Base-by-base conservation (phyloP, 306 rosid species). In the Castanospermum australe region DNA sequence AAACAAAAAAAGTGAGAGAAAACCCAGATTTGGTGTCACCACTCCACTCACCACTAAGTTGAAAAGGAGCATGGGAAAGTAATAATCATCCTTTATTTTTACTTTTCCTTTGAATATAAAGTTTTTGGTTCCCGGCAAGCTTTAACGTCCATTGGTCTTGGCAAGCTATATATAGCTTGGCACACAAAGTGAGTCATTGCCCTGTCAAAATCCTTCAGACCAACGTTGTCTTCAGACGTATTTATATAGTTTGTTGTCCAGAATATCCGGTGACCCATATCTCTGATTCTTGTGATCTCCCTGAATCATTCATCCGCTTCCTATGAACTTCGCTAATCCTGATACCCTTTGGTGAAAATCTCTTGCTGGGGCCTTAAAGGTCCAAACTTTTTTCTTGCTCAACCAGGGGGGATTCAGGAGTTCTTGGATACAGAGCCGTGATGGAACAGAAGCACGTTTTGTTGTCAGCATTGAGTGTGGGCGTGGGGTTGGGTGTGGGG, bases 361-460 rank as follows among this genome's bases (percentile, higher is more conserved):
- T 22, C 50, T 47, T 68, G n/a, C 59, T 30, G 72, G 72, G 73
- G 55, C 75, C 33, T 15, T 67, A 76, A 70, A 80, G 74, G 81
- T 60, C 48, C 55, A 36, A 76, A 5, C 80, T 71, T 76, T 71
- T 38, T 7, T 35, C n/a, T 67, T 67, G 73, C 62, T 56, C 33
- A 2, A 11, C n/a, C 4, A 15, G 12, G 68, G 21, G 5, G 24
- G n/a, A n/a, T n/a, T n/a, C n/a, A n/a, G n/a, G n/a, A n/a, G n/a
- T 15, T 28, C 1, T 20, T 44, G 67, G 55, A 45, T 71, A 8
- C 14, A 6, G 36, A 42, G 57, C 6, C 22, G 60, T 81, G 47
- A 95, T 92, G 99, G 98, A 95, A 81, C 97, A 95, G 93, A 95
- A 92, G 83, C 94, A 90, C 81, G 90, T 92, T 87, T 63, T 95